Conservation (phyloP, 2,329 filamentous ascomycete species). For the Tolypocladium inflatum region DNA sequence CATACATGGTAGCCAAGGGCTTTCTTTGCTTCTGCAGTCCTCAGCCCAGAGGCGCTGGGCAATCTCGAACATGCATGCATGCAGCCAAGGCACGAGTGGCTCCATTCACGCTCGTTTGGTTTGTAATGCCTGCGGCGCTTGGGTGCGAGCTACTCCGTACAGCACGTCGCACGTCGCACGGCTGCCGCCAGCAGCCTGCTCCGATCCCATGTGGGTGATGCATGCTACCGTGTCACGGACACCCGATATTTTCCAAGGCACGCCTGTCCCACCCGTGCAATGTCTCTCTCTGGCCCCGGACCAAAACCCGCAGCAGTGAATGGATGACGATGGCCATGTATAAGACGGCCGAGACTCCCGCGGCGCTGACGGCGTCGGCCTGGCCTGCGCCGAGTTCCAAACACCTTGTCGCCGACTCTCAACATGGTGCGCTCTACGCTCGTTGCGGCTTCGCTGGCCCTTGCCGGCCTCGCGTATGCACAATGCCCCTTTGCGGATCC, state of each 20-base stretch:
- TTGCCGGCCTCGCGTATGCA: slow-evolving; percentile 16
- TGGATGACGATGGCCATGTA: not conserved
- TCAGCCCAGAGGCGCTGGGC: not conserved
- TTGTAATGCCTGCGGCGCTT: not conserved
- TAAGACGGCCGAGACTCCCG: not conserved
- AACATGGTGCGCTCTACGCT: slow-evolving; percentile 16
- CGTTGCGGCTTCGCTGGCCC: slow-evolving; percentile 13
- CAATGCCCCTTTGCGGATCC: slow-evolving; percentile 25
- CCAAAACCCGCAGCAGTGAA: not conserved
- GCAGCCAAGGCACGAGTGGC: not conserved
- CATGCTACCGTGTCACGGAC: not conserved
- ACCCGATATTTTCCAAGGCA: not conserved
- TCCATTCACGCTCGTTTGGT: not conserved
- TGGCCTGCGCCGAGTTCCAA: not conserved
- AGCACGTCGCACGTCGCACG: not conserved
- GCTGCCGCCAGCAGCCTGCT: not conserved
- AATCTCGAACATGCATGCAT: not conserved
- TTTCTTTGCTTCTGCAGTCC: not conserved
- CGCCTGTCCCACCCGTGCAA: not conserved
- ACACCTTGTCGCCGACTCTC: not conserved
- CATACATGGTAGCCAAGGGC: not conserved
- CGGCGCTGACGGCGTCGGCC: not conserved
- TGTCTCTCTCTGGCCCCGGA: not conserved
- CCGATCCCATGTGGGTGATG: not conserved
- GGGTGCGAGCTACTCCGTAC: no score